These are phyloP conservation scores for Pisolithus marmoratus DNA, from an alignment of 768 basidiomycete species.

Conservation along the genomic window DNA sequence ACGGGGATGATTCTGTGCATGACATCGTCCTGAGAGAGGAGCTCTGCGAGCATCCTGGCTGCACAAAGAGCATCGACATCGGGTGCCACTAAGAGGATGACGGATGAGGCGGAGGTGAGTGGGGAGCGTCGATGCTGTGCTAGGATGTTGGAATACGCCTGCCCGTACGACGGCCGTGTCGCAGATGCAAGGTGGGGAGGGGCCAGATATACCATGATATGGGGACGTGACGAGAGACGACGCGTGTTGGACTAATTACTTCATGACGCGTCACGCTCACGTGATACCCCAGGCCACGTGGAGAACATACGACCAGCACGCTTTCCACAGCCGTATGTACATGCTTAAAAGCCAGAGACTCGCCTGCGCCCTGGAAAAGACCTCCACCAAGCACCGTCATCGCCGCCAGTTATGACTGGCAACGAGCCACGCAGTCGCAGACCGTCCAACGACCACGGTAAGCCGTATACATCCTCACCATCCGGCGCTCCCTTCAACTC, in stretches of 20 bases:
- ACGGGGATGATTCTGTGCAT: constrained; percentile 88
- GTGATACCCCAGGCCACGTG: constrained; percentile 15
- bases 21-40: constrained; percentile 92
- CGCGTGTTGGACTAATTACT: no score
- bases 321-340: constrained; percentile 12
- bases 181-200: constrained; percentile 64
- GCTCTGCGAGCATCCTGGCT: constrained; percentile 79
- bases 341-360: constrained; percentile 22
- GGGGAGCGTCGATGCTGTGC: constrained; percentile 66
- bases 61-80: constrained; percentile 93
- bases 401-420: constrained; percentile 48
- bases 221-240: no score
- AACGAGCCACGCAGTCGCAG: constrained; percentile 48
- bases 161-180: constrained; percentile 57
- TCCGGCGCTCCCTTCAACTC: constrained; percentile 1
- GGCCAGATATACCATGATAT: constrained; percentile 65
- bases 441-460: constrained; percentile 57
- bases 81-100: constrained; percentile 81
- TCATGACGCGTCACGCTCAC: constrained; percentile 6
- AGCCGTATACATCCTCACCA: background rate
- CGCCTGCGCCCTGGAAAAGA: constrained; percentile 1
- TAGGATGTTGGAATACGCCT: constrained; percentile 72
- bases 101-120: constrained; percentile 72
- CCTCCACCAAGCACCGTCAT: constrained; percentile 9
- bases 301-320: constrained; percentile 22